Base-by-base conservation (phyloP, 306 rosid genomes). In the Fragaria ananassa region DNA sequence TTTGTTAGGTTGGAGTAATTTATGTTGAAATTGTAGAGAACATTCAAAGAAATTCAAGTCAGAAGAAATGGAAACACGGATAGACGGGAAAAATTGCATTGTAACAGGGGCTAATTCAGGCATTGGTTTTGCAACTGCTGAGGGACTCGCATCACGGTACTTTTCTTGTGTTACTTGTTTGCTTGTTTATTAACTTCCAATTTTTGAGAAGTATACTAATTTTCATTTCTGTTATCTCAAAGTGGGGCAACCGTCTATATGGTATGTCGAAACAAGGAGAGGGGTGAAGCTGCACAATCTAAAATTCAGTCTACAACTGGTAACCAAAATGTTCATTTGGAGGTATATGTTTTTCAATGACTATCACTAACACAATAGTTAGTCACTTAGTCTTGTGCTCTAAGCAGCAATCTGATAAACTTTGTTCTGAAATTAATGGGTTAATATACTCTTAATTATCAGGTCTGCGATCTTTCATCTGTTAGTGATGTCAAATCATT, bases 91-190 rank as follows among this genome's bases (percentile, higher is more conserved):
- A 83, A 90, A 88, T 74, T 95, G 97, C 89, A 61, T 95, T 49
- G 96, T 95, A 57, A 95, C 98, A 1, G 98, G 98, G 71, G 98
- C 98, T 23, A 95, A 95, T 85, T 95, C 98, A 11, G 98, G 98
- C 81, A 82, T 95, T 74, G 98, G 96, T 66, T 90, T 84, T 74
- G 91, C 97, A n/a, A 70, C 97, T 21, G 98, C 97, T 0, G 79
- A 90, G 90, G 96, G 91, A 82, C 90, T 95, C 54, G 98, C 98
- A 34, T 84, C 86, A 29, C 93, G 93, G 98, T 92, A 57, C 80
- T 23, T 31, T 86, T 79, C 66, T 65, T 76, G 69, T 61, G 78
- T 63, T 73, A 17, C 12, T 65, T 69, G 69, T 75, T 70, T 34
- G 34, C 75, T 56, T 18, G 5, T 49, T 39, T 57, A 31, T 50